Base-by-base conservation (phyloP, 1,284 basidiomycete genomes). In the Moniliella sp. region DNA sequence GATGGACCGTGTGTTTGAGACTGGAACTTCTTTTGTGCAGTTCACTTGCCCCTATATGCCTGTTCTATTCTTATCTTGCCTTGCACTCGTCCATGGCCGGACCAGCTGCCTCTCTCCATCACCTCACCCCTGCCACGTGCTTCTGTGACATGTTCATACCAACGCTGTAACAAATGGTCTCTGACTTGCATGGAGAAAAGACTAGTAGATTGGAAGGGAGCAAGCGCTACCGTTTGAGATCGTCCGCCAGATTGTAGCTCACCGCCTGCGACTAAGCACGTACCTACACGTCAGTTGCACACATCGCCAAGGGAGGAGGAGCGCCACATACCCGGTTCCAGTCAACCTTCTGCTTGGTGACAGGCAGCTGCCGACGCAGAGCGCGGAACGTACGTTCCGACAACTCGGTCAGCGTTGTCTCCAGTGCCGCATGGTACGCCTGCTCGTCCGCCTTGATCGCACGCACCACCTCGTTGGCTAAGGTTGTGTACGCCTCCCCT, bases 331-430 rank as follows among this genome's bases (percentile, higher is more conserved):
- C 50, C 43, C 57, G 54, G 28, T 57, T 49, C 57, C 57, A 59
- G 34, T 59, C 54, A 16, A 59, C 35, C 38, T 56, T 56, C 36
- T 59, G 52, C 29, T 46, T 37, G 5, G 57, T 57, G 31, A 59
- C 31, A 2, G 57, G 57, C 33, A 59, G 19, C 25, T 45, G 44
- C 23, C 54, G 44, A 13, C 57, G 36, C 4, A 59, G 35, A 9
- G 41, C 43, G 35, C 50, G 49, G 42, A 59, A 57, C 4, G 54
- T 47, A 10, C 35, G 28, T 18, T 57, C 57, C 10, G 45, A 45
- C 25, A 59, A 31, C 15, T 44, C 36, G 18, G 45, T 44, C 15
- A 43, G 45, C 1, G 37, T 38, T 12, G 30, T 14, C n/a, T 45
- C 41, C 13, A 59, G 25, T 11, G 26, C 28, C 10, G 25, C n/a